Evolutionary conservation across 1,284 basidiomycete species (phyloP).

Genomic region (Naganishia liquefaciens): DNA sequence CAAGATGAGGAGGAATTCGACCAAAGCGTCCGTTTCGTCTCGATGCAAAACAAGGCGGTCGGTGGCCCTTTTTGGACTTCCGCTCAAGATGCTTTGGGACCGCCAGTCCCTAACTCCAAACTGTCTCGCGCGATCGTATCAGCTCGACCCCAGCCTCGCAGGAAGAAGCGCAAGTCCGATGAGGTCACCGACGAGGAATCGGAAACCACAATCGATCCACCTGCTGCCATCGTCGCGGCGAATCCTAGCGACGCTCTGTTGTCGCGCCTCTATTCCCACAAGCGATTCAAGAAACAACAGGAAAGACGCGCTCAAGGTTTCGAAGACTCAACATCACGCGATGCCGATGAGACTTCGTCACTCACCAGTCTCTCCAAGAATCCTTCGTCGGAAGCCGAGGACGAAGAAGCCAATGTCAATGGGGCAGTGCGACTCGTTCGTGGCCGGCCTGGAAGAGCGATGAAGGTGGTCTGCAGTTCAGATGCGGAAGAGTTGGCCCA

Average conservation of each 20-base stretch:
- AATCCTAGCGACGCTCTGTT: not conserved
- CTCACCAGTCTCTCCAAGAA: constrained; percentile 22
- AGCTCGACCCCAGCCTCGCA: constrained; percentile 11
- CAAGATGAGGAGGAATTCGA: constrained; percentile 10
- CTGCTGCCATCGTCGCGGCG: not conserved
- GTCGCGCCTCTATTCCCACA: constrained; percentile 2
- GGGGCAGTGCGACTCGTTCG: not conserved
- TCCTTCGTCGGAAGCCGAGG: constrained; percentile 6
- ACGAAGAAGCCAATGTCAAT: not conserved
- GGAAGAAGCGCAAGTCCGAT: constrained; percentile 23
- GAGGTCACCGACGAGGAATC: not conserved
- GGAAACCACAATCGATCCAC: not conserved
- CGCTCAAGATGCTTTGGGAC: too few relatives aligned
- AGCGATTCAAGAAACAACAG: constrained; percentile 21
- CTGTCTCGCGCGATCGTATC: not conserved
- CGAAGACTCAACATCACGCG: not conserved
- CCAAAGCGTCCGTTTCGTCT: constrained; percentile 16
- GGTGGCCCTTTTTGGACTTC: too few relatives aligned
- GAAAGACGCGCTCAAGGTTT: not conserved
- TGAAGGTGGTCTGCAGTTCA: constrained; percentile 16
- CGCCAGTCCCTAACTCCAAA: too few relatives aligned
- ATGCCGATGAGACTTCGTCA: constrained; percentile 15
- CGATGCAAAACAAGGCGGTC: not conserved
- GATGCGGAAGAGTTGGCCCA: constrained; percentile 9
- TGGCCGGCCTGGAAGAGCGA: not conserved